Evolutionary conservation across 2,329 filamentous ascomycete species (phyloP).

Genomic region (Ophiostoma angusticollis): DNA sequence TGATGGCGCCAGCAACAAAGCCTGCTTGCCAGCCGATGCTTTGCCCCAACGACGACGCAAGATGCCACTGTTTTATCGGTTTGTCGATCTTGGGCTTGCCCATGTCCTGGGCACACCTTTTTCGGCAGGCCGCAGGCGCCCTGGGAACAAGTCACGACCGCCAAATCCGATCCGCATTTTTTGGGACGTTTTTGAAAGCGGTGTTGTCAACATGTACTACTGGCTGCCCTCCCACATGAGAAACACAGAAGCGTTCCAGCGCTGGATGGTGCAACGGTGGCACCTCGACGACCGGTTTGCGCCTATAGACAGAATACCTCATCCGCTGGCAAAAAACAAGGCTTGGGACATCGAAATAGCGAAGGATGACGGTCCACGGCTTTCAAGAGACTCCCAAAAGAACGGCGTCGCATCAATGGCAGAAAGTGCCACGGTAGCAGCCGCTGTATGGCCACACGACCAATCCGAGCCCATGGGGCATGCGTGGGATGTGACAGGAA

Average conservation of each 20-base stretch:
- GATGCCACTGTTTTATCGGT: constrained; percentile 5
- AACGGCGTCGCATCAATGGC: too few species aligned
- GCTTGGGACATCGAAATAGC: constrained; percentile 8
- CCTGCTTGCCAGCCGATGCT: too few species aligned
- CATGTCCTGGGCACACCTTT: constrained; percentile 6
- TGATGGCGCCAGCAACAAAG: background rate
- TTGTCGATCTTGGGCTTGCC: constrained; percentile 13
- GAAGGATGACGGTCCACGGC: too few species aligned
- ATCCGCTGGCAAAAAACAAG: background rate
- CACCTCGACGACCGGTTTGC: constrained; percentile 12
- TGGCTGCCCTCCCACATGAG: constrained; percentile 12
- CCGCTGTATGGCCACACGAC: too few species aligned
- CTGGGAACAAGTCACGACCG: constrained; percentile 7
- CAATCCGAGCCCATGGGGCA: too few species aligned
- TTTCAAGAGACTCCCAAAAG: too few species aligned
- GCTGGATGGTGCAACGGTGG: constrained; percentile 11
- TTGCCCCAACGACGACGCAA: too few species aligned
- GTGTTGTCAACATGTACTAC: constrained; percentile 10
- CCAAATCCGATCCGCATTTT: constrained; percentile 11
- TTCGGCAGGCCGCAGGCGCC: constrained; percentile 1
- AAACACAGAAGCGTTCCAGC: constrained; percentile 8
- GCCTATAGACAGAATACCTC: constrained; percentile 5
- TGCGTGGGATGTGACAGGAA: too few species aligned
- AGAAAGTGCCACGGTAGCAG: too few species aligned
- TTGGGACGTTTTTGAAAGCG: constrained; percentile 12